Evolutionary conservation across 371 early-diverging fungal genomes (phyloP).

Genomic region (Mucor racemosus): DNA sequence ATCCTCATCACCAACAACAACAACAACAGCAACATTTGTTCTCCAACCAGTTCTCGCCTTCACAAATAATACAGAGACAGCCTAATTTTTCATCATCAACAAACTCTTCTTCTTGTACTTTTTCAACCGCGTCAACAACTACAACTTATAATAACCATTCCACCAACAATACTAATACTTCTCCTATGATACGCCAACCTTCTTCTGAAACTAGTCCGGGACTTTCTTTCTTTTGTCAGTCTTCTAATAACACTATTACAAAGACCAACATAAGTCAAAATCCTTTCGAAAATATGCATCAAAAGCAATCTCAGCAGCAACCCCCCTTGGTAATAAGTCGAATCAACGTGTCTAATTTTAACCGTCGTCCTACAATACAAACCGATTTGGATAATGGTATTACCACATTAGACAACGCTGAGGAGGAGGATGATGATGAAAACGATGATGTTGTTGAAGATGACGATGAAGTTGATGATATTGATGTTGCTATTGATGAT

Average conservation of each 20-base stretch:
- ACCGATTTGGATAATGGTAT: slow-evolving; percentile 11
- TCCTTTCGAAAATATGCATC: slow-evolving; percentile 5
- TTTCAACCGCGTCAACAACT: slow-evolving; percentile 18
- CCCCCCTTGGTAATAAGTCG: slow-evolving; percentile 33
- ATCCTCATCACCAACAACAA: slow-evolving; percentile 9
- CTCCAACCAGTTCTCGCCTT: slow-evolving; percentile 7
- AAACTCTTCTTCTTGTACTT: slow-evolving; percentile 17
- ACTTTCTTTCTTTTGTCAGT: slow-evolving; percentile 36
- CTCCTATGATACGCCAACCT: slow-evolving; percentile 33
- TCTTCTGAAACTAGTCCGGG: slow-evolving; percentile 28
- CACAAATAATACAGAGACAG: slow-evolving; percentile 9
- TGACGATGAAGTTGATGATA: neutral
- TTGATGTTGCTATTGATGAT: slow-evolving; percentile 1
- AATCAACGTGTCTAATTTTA: slow-evolving; percentile 19
- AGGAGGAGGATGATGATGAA: slow-evolving; percentile 3
- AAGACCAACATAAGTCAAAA: slow-evolving; percentile 9
- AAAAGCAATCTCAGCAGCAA: slow-evolving; percentile 8
- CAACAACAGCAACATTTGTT: slow-evolving; percentile 4
- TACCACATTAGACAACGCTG: slow-evolving; percentile 7
- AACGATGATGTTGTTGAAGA: neutral
- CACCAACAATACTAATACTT: neutral
- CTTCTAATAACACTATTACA: slow-evolving; percentile 1
- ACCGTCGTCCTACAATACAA: slow-evolving; percentile 9
- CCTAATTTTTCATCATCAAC: slow-evolving; percentile 23
- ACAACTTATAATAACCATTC: slow-evolving; percentile 1